Conservation (phyloP, 352 stramenopile genomes). For the Aphanomyces euteiches region DNA sequence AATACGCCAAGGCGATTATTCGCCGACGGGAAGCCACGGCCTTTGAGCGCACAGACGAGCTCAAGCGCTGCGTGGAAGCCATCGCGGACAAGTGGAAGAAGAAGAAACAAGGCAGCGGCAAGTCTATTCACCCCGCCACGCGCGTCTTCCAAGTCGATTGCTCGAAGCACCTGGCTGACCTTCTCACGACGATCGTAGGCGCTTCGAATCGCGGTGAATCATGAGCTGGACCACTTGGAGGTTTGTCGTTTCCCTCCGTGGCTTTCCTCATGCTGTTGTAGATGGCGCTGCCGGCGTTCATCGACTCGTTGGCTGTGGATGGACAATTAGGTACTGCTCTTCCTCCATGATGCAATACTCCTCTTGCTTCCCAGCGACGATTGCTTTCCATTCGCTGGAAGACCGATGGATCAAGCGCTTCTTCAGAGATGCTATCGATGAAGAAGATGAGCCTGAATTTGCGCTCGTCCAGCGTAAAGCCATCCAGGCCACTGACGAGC, state of each 20-base stretch:
- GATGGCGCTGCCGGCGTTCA: slow-evolving; percentile 50
- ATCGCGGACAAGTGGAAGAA: slow-evolving; percentile 65
- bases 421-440: slow-evolving; percentile 57
- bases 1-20: slow-evolving; percentile 77
- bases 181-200: slow-evolving; percentile 31
- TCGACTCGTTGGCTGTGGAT: slow-evolving; percentile 47
- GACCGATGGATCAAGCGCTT: slow-evolving; percentile 77
- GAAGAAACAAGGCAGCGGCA: slow-evolving; percentile 31
- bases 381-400: slow-evolving; percentile 82
- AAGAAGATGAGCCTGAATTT: slow-evolving; percentile 44
- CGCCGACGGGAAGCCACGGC: slow-evolving; percentile 54
- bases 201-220: slow-evolving; percentile 75
- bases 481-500: slow-evolving; percentile 57
- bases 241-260: not conserved
- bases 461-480: slow-evolving; percentile 60
- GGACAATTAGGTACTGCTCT: slow-evolving; percentile 49
- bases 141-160: slow-evolving; percentile 53
- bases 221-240: slow-evolving; percentile 69
- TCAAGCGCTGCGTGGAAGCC: slow-evolving; percentile 70
- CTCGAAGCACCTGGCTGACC: not conserved
- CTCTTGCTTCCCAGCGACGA: slow-evolving; percentile 43
- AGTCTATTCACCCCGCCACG: slow-evolving; percentile 62
- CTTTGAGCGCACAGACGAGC: slow-evolving; percentile 59
- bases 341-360: not conserved
- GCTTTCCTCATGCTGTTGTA: slow-evolving; percentile 20